phyloP scores from a whole-genome alignment of 768 basidiomycete species.

The Rhodosporidiobolus odoratus region DNA sequence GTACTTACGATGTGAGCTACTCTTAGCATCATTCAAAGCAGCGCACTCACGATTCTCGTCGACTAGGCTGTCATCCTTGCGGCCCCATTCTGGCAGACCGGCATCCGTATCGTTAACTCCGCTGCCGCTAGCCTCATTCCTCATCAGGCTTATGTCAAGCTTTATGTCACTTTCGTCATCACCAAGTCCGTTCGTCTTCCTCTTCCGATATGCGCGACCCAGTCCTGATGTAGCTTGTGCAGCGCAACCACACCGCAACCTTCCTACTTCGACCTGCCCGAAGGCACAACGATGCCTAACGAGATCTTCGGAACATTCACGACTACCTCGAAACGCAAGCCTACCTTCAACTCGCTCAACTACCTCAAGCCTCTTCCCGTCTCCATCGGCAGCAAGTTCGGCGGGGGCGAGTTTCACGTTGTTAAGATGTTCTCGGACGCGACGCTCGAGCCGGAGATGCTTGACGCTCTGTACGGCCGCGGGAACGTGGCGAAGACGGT shows the following conservation, averaged over 20 bases:
- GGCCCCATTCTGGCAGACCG: conserved; percentile 70
- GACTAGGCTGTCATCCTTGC: conserved; percentile 80
- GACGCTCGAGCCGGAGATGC: conserved; percentile 62
- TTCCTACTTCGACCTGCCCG: conserved; percentile 61
- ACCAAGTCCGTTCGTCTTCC: conserved; percentile 53
- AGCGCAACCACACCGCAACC: conserved; percentile 50
- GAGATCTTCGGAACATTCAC: conserved; percentile 69
- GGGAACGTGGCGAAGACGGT: conserved; percentile 71
- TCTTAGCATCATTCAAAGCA: not conserved
- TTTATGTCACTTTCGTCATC: conserved; percentile 84
- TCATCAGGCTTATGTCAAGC: conserved; percentile 67
- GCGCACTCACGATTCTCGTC: not conserved
- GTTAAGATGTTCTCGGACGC: conserved; percentile 83
- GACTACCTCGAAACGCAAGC: conserved; percentile 45
- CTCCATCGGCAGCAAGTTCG: not conserved
- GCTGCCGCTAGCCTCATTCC: conserved; percentile 54
- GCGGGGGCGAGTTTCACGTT: conserved; percentile 54
- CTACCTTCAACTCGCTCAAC: conserved; percentile 80
- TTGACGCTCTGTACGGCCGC: conserved; percentile 59
- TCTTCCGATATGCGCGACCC: conserved; percentile 42
- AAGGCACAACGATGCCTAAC: conserved; percentile 52
- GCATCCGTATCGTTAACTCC: conserved; percentile 37
- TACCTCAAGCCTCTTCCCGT: conserved; percentile 53
- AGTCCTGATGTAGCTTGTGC: conserved; percentile 43
- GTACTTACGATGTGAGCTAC: conserved; percentile 26